Conservation (phyloP, 768 basidiomycete genomes). For the Amanita pseudoporphyria region DNA sequence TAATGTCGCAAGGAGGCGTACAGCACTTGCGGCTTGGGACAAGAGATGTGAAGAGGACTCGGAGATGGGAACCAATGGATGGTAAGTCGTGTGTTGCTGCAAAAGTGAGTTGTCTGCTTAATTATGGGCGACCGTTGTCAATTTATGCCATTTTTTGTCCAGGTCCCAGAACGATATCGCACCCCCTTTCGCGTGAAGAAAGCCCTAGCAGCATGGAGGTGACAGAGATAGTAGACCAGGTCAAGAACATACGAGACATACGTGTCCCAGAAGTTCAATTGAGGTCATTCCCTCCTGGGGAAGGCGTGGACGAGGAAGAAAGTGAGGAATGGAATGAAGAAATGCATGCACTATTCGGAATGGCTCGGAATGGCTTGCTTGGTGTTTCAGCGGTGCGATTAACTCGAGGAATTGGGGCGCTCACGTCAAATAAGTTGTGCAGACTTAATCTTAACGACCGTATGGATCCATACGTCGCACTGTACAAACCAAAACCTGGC, state of each 20-base stretch:
- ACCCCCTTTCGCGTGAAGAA: no score
- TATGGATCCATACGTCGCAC: no score
- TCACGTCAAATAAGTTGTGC: no score
- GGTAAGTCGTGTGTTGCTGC: constrained; percentile 37
- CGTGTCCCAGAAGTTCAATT: constrained; percentile 26
- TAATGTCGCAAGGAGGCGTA: no score
- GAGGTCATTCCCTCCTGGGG: neutral
- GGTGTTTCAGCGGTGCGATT: constrained; percentile 50
- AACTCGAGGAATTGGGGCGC: neutral
- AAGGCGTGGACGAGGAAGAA: constrained; percentile 20
- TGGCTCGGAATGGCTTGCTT: constrained; percentile 67
- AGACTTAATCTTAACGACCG: no score
- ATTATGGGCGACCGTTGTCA: neutral
- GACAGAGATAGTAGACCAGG: constrained; percentile 20
- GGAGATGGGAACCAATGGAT: constrained; percentile 21
- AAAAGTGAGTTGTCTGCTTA: constrained; percentile 14
- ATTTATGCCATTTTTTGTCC: constrained; percentile 1
- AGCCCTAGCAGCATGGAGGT: no score
- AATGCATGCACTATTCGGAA: no score
- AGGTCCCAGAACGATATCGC: constrained; percentile 14
- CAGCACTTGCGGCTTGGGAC: constrained; percentile 44
- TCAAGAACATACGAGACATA: constrained; percentile 22
- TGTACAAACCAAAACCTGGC: constrained; percentile 27
- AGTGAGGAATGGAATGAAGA: constrained; percentile 41
- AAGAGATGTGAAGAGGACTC: constrained; percentile 23